A percentile compares a stretch with the other conserved stretches of the same genome.
These are phyloP conservation scores for Chlorencoelia australis DNA, from an alignment of 2,329 filamentous ascomycete genomes.

Conservation along the genomic window DNA sequence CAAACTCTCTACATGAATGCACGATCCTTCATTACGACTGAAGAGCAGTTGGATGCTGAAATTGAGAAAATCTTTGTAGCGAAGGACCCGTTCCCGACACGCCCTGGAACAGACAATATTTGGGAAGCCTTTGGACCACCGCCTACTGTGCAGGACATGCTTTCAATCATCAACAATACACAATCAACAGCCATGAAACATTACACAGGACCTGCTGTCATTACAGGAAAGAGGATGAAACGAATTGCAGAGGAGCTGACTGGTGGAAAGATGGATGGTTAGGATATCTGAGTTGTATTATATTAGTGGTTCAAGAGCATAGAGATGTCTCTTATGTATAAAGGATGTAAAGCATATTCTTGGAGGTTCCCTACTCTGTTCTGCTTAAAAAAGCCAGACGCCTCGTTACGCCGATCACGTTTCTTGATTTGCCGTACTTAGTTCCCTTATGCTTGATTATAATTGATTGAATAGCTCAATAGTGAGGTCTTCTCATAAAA, in stretches of 20 bases:
- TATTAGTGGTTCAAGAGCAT: too few species aligned
- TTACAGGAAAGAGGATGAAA: constrained; percentile 48
- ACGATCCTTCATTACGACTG: constrained; percentile 73
- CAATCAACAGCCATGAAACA: constrained; percentile 27
- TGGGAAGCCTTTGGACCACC: constrained; percentile 27
- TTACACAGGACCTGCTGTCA: constrained; percentile 17
- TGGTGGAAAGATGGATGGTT: constrained; percentile 47
- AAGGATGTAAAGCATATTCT: too few species aligned
- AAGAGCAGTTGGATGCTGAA: constrained; percentile 61
- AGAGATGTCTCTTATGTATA: too few species aligned
- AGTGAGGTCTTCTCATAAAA: too few species aligned
- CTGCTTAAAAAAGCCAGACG: too few species aligned
- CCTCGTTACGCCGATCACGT: too few species aligned
- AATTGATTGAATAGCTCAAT: too few species aligned
- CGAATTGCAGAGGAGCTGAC: constrained; percentile 58
- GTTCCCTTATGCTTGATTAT: too few species aligned
- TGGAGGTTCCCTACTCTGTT: too few species aligned
- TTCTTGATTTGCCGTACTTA: too few species aligned
- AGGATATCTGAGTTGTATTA: not conserved
- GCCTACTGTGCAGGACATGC: constrained; percentile 38
- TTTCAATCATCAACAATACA: constrained; percentile 27
- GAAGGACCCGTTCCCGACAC: constrained; percentile 8
- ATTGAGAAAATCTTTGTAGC: constrained; percentile 71
- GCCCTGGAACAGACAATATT: constrained; percentile 17
- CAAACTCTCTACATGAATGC: constrained; percentile 88